Evolutionary conservation across 2,329 filamentous ascomycete genomes (phyloP).

Genomic region (Dichotomopilus funicola): DNA sequence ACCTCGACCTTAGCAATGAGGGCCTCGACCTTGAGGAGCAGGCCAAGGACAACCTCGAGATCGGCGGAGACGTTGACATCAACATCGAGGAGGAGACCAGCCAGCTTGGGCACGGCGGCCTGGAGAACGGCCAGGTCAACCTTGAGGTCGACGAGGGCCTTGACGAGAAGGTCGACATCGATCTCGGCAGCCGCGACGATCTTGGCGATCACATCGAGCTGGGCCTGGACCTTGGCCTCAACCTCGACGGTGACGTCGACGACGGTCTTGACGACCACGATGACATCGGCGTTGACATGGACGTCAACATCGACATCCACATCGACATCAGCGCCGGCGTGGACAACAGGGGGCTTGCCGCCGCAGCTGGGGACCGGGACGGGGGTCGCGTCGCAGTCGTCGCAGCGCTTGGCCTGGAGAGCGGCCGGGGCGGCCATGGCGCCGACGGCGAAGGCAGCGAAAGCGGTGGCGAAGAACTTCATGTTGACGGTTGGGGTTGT

Average conservation of each 20-base stretch:
- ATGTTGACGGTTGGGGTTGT: conserved; percentile 8
- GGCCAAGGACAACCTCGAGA: conserved; percentile 11
- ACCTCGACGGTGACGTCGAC: conserved; percentile 3
- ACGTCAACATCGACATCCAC: not conserved
- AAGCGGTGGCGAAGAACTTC: conserved; percentile 20
- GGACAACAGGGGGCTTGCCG: not conserved
- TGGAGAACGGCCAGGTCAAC: conserved; percentile 9
- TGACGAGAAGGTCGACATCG: conserved; percentile 10
- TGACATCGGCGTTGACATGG: not conserved
- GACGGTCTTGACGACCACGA: not conserved
- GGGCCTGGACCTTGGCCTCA: conserved; percentile 8
- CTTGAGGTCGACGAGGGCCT: conserved; percentile 11
- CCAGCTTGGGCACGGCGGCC: conserved; percentile 3
- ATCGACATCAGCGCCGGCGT: not conserved
- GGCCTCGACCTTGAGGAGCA: conserved; percentile 5
- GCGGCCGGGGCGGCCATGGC: conserved; percentile 15
- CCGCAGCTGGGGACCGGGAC: not conserved
- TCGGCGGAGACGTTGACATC: conserved; percentile 8
- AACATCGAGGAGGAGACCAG: conserved; percentile 9
- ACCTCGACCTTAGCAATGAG: conserved; percentile 10
- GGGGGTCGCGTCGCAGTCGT: not conserved
- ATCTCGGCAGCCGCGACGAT: conserved; percentile 4
- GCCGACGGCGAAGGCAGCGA: conserved; percentile 18
- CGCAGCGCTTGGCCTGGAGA: not conserved
- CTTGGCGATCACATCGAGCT: conserved; percentile 7